Base-by-base conservation (phyloP, 23 red algal genomes). In the Gracilaria caudata region DNA sequence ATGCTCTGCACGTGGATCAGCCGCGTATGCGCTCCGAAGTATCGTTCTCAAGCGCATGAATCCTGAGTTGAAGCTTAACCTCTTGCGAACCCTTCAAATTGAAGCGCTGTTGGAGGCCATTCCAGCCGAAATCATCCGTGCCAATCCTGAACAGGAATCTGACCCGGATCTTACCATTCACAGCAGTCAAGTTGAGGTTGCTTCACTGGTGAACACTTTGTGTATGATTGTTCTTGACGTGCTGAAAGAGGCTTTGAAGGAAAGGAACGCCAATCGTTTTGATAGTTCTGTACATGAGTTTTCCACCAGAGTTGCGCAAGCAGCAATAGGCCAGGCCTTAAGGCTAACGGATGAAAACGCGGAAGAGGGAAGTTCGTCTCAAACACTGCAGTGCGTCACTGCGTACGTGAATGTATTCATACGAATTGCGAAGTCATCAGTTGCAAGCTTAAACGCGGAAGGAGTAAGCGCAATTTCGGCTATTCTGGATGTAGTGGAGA, bases 41-140 rank as follows among this genome's bases (percentile, higher is more conserved):
- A 87, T 97, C 9, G 68, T 97, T 87, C 28, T 71, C 16, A 97
- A 97, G 54, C 79, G 91, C 38, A 97, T 97, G 94, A 77, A 20
- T 51, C 20, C 72, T 17, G 89, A 81, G 24, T 38, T 63, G 40
- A 97, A 97, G 59, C 35, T 76, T n/a, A 73, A 86, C 4, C 74
- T 97, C 7, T 51, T 97, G 79, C 41, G 56, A 21, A 55, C 78
- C 44, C 68, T 97, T 40, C 60, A 91, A 30, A 56, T 97, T 21
- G 59, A 79, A 32, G 57, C 63, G 64, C 74, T 97, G 68, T 75
- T 97, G 53, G 30, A 56, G 72, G 40, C 63, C 24, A 74, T 92
- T 21, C 54, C 70, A 29, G 79, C 73, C 9, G 68, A 79, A 32
- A 23, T 72, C 30, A 84, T 79, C 9, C 51, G 59, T 26, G 12